Conservation (phyloP, 495 filamentous ascomycete genomes). For the Symbiotaphrina buchneri region DNA sequence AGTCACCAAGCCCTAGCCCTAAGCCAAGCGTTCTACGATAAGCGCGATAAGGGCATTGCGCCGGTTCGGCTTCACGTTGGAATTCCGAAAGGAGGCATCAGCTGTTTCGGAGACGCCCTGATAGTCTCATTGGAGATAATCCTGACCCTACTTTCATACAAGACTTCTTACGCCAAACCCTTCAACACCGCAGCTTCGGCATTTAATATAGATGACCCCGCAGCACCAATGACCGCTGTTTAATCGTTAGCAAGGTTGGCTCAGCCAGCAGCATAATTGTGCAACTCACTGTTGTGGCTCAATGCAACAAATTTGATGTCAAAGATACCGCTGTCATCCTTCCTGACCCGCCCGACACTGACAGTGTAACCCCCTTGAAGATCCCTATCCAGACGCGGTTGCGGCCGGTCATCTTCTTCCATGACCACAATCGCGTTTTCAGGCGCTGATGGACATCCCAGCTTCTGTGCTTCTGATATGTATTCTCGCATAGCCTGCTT, state of each 20-base stretch:
- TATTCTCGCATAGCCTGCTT: conserved; percentile 48
- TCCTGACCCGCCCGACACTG: conserved; percentile 54
- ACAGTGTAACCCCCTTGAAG: conserved; percentile 56
- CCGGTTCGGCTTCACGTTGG: too few relatives aligned
- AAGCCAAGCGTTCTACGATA: too few relatives aligned
- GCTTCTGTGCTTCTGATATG: conserved; percentile 45
- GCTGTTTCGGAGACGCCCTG: too few relatives aligned
- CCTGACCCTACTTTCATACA: conserved; percentile 1
- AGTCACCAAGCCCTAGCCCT: too few relatives aligned
- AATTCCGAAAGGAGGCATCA: too few relatives aligned
- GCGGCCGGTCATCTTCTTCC: conserved; percentile 59
- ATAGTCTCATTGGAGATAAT: too few relatives aligned
- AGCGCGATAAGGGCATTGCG: too few relatives aligned
- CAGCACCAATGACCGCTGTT: conserved; percentile 86
- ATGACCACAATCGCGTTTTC: conserved; percentile 50
- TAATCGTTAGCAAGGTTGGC: background rate
- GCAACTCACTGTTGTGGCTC: conserved; percentile 59
- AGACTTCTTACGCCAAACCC: conserved; percentile 41
- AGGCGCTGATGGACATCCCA: conserved; percentile 62
- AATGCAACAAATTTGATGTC: conserved; percentile 67
- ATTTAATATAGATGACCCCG: conserved; percentile 84
- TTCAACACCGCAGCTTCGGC: conserved; percentile 83
- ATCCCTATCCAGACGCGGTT: conserved; percentile 66
- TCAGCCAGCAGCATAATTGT: background rate
- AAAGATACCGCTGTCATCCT: conserved; percentile 53